These are phyloP conservation scores for Fragaria iinumae DNA, from an alignment of 306 rosid species.

Conservation along the genomic window DNA sequence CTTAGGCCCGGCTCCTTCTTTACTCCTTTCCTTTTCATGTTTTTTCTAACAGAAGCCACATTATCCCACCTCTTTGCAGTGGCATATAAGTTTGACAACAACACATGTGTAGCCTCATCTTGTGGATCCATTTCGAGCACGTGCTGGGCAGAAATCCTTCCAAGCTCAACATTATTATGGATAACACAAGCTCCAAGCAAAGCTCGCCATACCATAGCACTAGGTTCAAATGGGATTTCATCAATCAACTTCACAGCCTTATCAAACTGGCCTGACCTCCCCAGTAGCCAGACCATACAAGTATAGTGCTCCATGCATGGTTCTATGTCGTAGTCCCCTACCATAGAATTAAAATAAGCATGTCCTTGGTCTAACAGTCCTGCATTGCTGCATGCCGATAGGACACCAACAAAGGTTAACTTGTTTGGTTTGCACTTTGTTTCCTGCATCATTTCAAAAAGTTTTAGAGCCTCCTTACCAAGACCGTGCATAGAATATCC, in stretches of 20 bases:
- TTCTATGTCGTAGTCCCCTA: conserved; percentile 40
- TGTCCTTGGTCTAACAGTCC: conserved; percentile 49
- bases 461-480: conserved; percentile 37
- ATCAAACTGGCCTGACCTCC: conserved; percentile 62
- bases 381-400: conserved; percentile 54
- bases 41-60: conserved; percentile 60
- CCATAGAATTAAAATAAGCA: conserved; percentile 41
- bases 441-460: conserved; percentile 43
- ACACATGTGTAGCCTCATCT: conserved; percentile 71
- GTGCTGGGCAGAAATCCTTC: conserved; percentile 54
- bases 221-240: conserved; percentile 65
- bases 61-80: conserved; percentile 58
- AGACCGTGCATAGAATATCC: conserved; percentile 49
- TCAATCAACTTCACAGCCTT: conserved; percentile 65
- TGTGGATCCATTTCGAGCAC: conserved; percentile 69
- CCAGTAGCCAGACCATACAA: conserved; percentile 59
- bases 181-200: conserved; percentile 81
- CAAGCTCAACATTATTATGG: conserved; percentile 61
- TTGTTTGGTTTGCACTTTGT: conserved; percentile 37
- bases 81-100: conserved; percentile 79
- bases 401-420: conserved; percentile 48
- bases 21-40: conserved; percentile 71
- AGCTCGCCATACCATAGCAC: conserved; percentile 80
- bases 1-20: conserved; percentile 88
- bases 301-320: conserved; percentile 84